Conservation (phyloP, 2,329 filamentous ascomycete species). For the Microcyclospora pomicola region DNA sequence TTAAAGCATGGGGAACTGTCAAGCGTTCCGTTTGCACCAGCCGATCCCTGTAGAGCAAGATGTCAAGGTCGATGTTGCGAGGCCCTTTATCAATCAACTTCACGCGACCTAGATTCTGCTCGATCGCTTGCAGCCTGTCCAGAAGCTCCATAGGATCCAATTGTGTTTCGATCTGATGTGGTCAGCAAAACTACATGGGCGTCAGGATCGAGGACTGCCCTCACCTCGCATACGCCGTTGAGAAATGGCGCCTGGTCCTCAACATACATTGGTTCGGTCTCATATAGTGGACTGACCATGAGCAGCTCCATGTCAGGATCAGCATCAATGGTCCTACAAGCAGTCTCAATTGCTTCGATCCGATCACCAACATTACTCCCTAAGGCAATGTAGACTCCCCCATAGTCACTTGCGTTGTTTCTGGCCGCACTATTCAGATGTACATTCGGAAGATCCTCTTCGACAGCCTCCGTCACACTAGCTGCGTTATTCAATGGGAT, state of each 20-base stretch:
- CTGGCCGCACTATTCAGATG: too few relatives aligned
- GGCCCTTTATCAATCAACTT: slow-evolving; percentile 90
- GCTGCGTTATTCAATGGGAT: too few relatives aligned
- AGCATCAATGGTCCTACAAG: slow-evolving; percentile 61
- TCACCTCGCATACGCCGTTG: slow-evolving; percentile 83
- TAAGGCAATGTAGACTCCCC: slow-evolving; percentile 65
- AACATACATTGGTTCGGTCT: slow-evolving; percentile 95
- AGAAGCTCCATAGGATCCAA: slow-evolving; percentile 63
- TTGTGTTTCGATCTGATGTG: slow-evolving; percentile 59
- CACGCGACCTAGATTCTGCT: slow-evolving; percentile 61
- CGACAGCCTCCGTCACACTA: too few relatives aligned
- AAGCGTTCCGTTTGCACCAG: slow-evolving; percentile 56
- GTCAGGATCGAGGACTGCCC: slow-evolving; percentile 19
- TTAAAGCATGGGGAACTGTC: slow-evolving; percentile 70
- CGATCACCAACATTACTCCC: slow-evolving; percentile 89
- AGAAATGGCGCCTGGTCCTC: slow-evolving; percentile 76
- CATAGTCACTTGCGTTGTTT: not conserved
- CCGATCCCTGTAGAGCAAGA: slow-evolving; percentile 65
- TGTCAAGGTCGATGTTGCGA: slow-evolving; percentile 86
- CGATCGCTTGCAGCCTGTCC: slow-evolving; percentile 70
- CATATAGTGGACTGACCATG: slow-evolving; percentile 78
- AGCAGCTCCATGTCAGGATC: slow-evolving; percentile 55
- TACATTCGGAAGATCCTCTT: too few relatives aligned
- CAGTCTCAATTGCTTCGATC: slow-evolving; percentile 69
- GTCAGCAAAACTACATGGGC: slow-evolving; percentile 5